These are phyloP conservation scores for Hamiltosporidium tvaerminnensis DNA, from an alignment of 371 early-diverging fungal genomes.

Conservation along the genomic window DNA sequence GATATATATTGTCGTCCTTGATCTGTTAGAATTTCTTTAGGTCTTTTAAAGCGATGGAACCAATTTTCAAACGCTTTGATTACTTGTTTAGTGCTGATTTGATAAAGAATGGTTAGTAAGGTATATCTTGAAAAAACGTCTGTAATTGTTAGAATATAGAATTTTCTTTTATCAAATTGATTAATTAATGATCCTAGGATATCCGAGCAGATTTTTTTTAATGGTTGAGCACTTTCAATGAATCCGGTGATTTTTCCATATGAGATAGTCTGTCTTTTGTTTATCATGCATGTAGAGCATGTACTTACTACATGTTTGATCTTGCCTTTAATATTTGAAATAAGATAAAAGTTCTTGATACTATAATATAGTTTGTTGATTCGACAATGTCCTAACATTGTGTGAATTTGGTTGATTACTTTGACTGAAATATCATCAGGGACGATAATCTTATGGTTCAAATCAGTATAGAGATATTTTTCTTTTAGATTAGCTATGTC, in stretches of 20 bases:
- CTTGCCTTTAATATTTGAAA: neutral
- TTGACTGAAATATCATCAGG: neutral
- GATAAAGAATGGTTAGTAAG: neutral
- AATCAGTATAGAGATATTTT: neutral
- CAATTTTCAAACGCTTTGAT: too few species aligned
- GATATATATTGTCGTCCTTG: conserved; percentile 3
- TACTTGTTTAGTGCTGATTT: neutral
- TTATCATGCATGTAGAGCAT: neutral
- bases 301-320: neutral
- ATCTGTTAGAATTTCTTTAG: conserved; percentile 8
- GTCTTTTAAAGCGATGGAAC: neutral
- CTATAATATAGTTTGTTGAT: neutral
- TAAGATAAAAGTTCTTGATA: neutral
- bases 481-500: too few species aligned
- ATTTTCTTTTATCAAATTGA: neutral
- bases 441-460: neutral
- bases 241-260: neutral
- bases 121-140: conserved; percentile 4
- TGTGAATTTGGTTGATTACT: neutral
- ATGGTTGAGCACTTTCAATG: neutral
- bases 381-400: neutral
- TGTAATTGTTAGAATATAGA: conserved; percentile 5
- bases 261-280: neutral
- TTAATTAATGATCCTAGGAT: conserved; percentile 5
- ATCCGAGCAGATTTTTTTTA: conserved; percentile 4